A percentile compares a stretch with the other conserved stretches of the same genome.
phyloP scores from a whole-genome alignment of 73 alveolate genomes.

The Stentor coeruleus region DNA sequence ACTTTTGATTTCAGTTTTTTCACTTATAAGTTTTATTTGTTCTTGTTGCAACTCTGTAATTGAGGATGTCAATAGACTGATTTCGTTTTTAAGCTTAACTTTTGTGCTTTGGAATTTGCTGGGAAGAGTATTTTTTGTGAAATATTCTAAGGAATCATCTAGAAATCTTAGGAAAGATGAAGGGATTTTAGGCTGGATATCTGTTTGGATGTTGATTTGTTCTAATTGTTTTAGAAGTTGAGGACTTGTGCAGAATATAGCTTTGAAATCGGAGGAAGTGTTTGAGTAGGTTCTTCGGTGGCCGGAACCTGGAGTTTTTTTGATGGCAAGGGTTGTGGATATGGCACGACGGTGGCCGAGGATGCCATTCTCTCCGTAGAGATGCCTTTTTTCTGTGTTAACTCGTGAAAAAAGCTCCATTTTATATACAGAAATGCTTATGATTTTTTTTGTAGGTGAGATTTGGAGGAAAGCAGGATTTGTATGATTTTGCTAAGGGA shows the following conservation, averaged over 20 bases:
- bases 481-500: too few species aligned
- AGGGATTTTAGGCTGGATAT: too few species aligned
- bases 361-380: background rate
- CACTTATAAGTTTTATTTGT: background rate
- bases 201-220: background rate
- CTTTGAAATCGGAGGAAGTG: background rate
- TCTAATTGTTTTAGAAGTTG: background rate
- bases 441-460: too few species aligned
- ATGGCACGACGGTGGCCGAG: constrained; percentile 6
- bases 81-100: background rate
- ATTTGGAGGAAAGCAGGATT: too few species aligned
- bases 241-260: background rate
- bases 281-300: background rate
- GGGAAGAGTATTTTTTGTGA: background rate
- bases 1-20: background rate
- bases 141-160: background rate
- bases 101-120: too few species aligned
- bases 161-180: background rate
- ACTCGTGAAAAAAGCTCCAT: background rate
- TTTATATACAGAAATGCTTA: too few species aligned
- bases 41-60: background rate
- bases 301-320: background rate
- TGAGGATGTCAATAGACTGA: background rate
- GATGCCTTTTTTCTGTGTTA: background rate
- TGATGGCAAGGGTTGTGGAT: background rate